phyloP scores from a whole-genome alignment of 2,329 filamentous ascomycete species.

The Zymoseptoria passerinii region DNA sequence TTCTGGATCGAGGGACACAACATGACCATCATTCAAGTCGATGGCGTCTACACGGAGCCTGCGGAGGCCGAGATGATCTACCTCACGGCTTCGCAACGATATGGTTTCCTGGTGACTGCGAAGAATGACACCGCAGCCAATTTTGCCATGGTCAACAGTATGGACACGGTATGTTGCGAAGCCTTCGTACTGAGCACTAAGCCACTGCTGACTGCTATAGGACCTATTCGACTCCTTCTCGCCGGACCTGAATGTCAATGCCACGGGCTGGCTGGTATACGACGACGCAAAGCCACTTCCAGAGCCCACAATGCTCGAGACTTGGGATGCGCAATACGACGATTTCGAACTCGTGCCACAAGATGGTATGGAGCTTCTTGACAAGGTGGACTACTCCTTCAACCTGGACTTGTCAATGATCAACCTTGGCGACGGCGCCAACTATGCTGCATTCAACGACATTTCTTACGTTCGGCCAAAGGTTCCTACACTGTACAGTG shows the following conservation, averaged over 20 bases:
- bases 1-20: slow-evolving; percentile 61
- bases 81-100: slow-evolving; percentile 62
- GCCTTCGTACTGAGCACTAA: slow-evolving; percentile 8
- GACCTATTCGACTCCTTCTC: slow-evolving; percentile 60
- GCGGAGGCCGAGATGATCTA: slow-evolving; percentile 52
- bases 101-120: slow-evolving; percentile 56
- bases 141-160: slow-evolving; percentile 52
- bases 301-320: slow-evolving; percentile 48
- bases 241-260: slow-evolving; percentile 56
- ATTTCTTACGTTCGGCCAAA: slow-evolving; percentile 66
- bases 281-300: slow-evolving; percentile 40
- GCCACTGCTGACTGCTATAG: slow-evolving; percentile 3
- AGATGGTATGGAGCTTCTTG: slow-evolving; percentile 54
- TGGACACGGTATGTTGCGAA: slow-evolving; percentile 35
- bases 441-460: slow-evolving; percentile 58
- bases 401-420: slow-evolving; percentile 54
- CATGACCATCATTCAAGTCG: slow-evolving; percentile 59
- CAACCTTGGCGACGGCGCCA: slow-evolving; percentile 57
- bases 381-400: slow-evolving; percentile 55
- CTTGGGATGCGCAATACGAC: slow-evolving; percentile 58
- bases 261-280: slow-evolving; percentile 49
- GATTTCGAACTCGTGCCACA: slow-evolving; percentile 63
- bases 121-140: slow-evolving; percentile 46
- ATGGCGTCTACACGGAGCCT: slow-evolving; percentile 59
- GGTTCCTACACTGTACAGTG: slow-evolving; percentile 74